Conservation (phyloP, 1,139 yeast species). For the Pneumocystis canis region DNA sequence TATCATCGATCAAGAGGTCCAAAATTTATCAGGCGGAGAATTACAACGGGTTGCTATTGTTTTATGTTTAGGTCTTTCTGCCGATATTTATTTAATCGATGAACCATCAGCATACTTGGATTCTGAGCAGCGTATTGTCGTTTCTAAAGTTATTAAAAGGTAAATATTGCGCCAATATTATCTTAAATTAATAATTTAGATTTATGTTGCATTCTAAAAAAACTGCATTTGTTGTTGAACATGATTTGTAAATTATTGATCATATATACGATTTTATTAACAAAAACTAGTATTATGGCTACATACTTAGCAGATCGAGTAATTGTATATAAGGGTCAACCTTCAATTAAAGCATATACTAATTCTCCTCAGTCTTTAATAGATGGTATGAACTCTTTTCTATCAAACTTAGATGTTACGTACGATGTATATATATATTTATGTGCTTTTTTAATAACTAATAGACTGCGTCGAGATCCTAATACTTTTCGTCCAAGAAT, state of each 20-base stretch:
- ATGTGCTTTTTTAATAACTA: conserved; percentile 19
- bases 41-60: conserved; percentile 98
- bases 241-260: conserved; percentile 61
- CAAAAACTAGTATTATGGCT: conserved; percentile 44
- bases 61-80: conserved; percentile 81
- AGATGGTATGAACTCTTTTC: conserved; percentile 93
- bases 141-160: conserved; percentile 95
- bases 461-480: conserved; percentile 80
- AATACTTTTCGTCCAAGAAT: conserved; percentile 96
- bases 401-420: conserved; percentile 92
- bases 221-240: conserved; percentile 97
- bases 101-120: conserved; percentile 98
- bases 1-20: conserved; percentile 93
- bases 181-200: conserved; percentile 10
- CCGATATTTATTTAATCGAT: conserved; percentile 90
- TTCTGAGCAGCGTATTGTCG: conserved; percentile 97
- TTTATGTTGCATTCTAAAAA: conserved; percentile 90
- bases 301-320: conserved; percentile 97
- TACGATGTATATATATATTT: not conserved
- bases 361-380: conserved; percentile 79
- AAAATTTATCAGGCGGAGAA: conserved; percentile 97
- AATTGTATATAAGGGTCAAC: conserved; percentile 91
- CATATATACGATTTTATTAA: not conserved
- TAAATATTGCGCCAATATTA: not conserved
- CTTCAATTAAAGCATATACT: conserved; percentile 72